Evolutionary conservation across 2,329 filamentous ascomycete genomes (phyloP), one percentile per base, ranked within the genome.

Genomic region (Ampelomyces quisqualis): DNA sequence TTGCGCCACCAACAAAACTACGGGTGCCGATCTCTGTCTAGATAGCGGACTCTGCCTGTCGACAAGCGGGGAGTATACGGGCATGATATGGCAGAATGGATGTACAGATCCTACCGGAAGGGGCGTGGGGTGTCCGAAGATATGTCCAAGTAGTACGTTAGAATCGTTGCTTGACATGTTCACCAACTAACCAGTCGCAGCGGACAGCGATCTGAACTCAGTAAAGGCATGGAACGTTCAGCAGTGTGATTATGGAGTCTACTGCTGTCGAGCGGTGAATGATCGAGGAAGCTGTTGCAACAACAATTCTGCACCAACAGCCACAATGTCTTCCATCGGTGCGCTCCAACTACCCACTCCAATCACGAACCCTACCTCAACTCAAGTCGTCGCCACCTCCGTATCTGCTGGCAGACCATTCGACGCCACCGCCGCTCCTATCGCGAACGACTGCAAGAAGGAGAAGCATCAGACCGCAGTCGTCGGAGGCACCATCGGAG

Each of bases 41-140:
- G 57, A 58, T 33, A 67, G 52, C 28, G 64, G 63, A 8, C 34
- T 67, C 14, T 67, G 64, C 36, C 62, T 67, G 63, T 58, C 57
- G 14, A 65, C 64, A 7, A 50, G 39, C 19, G 45, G 46, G 11
- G 44, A 53, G 34, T 57, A 47, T 19, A 51, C 65, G 39, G 64
- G 64, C 11, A 60, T 55, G 23, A 60, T 67, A 38, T 65, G 59
- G 54, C 60, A 65, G 27, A 44, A 38, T 40, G 64, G 61, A n/a
- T 67, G 64, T 54, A 67, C 64, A 23, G 64, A 67, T 47, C 36
- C 57, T 7, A 65, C 56, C 3, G 58, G 62, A 7, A 52, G 54
- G 20, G 57, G 60, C 38, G 42, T 38, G 7, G 57, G 48, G 27
- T 67, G 64, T 45, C 58, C 61, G 23, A 58, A 55, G 17, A 34